phyloP scores from a whole-genome alignment of 441 rosid genomes.

The Adansonia madagascariensis region DNA sequence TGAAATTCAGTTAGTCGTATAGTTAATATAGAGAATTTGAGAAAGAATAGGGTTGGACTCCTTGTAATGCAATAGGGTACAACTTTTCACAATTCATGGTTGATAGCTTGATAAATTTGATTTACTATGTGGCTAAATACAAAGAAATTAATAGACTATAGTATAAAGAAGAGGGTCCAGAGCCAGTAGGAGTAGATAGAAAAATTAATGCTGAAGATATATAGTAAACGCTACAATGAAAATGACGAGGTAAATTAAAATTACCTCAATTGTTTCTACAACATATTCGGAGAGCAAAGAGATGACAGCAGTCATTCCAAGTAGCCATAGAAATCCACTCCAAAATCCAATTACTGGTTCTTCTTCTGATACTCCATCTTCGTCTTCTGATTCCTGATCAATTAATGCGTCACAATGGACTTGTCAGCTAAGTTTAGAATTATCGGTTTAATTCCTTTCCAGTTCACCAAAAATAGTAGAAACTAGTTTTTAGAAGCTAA shows the following conservation, averaged over 20 bases:
- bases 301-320: conserved; percentile 82
- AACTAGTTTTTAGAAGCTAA: not conserved
- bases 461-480: not conserved
- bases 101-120: not conserved
- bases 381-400: conserved; percentile 44
- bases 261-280: conserved; percentile 86
- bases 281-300: conserved; percentile 80
- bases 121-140: not conserved
- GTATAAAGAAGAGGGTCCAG: not conserved
- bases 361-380: conserved; percentile 50
- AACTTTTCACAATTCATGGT: not conserved
- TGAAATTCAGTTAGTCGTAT: conserved; percentile 23
- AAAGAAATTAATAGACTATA: not conserved
- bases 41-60: not conserved
- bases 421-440: not conserved
- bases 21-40: not conserved
- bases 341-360: conserved; percentile 73
- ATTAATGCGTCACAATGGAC: not conserved
- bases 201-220: not conserved
- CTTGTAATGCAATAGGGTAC: not conserved
- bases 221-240: not conserved
- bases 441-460: not conserved
- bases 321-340: conserved; percentile 84
- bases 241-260: not conserved
- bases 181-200: not conserved